Evolutionary conservation across 2,329 filamentous ascomycete genomes (phyloP), one percentile per base, ranked within the genome.

Genomic region (Zymoseptoria brevis): DNA sequence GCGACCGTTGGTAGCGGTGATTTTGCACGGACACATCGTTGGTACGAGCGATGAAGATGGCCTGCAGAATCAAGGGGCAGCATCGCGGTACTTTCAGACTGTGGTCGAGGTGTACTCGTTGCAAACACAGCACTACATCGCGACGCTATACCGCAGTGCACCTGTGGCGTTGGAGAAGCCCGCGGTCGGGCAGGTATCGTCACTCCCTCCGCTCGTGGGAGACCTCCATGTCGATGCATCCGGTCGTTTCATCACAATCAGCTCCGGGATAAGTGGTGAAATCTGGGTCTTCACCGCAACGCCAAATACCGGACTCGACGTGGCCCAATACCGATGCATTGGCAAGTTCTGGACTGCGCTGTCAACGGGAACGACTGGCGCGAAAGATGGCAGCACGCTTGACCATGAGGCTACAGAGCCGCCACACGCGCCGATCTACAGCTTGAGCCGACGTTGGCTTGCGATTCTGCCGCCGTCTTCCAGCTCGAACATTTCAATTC

Each of bases 281-380:
- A 86, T 93, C 52, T 96, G 88, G 80, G 78, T 96, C 7, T 97
- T 79, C 63, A 68, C 69, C 51, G 68, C 63, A 21, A 62, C 68
- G 21, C 56, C 66, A 19, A 70, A 70, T n/a, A 68, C 69, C 45
- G 66, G 66, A 7, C 48, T 57, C 19, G 60, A 68, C 9, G 56
- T 63, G 7, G 60, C 65, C 8, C 62, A 66, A 2, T 87, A 84
- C 69, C 77, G 79, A 60, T 96, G 91, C 68, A 79, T 94, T 57
- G 92, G 87, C 19, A 99, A 99, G 75, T 77, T 95, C 19, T 99
- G 94, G 94, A 96, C 94, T 0, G 87, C 86, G 51, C 78, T 96
- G 29, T 69, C 71, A 58, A 63, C 61, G 19, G 70, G 69, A n/a
- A 72, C 72, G 50, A 70, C 67, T 11, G 71, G 74, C n/a, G 66